A percentile compares a stretch with the other conserved stretches of the same genome.
Evolutionary conservation across 371 early-diverging fungal species (phyloP).

Genomic region (Zancudomyces culisetae): DNA sequence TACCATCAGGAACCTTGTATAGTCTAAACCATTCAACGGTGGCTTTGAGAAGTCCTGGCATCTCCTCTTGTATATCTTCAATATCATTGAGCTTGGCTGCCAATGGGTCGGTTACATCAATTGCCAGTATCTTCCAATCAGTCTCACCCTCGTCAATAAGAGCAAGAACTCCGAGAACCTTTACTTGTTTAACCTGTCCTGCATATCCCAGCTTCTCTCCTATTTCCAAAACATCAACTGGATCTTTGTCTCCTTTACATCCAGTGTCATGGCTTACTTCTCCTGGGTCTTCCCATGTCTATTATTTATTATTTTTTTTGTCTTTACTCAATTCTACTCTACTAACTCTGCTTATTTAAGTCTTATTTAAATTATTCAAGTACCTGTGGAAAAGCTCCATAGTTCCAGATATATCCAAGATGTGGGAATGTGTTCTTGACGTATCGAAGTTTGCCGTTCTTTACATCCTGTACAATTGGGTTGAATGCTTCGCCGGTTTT

Average conservation of each 20-base stretch:
- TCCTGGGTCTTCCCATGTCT: constrained; percentile 97
- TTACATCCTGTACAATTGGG: constrained; percentile 98
- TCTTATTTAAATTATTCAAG: too few species aligned
- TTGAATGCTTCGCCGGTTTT: constrained; percentile 82
- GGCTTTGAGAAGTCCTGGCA: constrained; percentile 87
- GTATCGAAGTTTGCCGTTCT: constrained; percentile 96
- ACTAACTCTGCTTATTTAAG: too few species aligned
- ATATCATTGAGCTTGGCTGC: constrained; percentile 88
- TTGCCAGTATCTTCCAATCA: constrained; percentile 98
- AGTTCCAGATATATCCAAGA: constrained; percentile 99
- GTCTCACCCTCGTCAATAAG: constrained; percentile 98
- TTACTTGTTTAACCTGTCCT: constrained; percentile 97
- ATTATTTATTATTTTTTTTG: neutral
- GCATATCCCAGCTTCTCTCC: constrained; percentile 71
- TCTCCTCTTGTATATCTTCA: constrained; percentile 87
- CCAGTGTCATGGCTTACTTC: constrained; percentile 67
- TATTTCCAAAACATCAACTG: constrained; percentile 96
- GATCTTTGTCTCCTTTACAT: constrained; percentile 93
- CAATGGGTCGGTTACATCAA: constrained; percentile 87
- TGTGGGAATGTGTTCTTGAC: constrained; percentile 99
- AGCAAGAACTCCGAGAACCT: constrained; percentile 94
- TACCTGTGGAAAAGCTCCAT: constrained; percentile 88
- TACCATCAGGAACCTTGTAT: constrained; percentile 99
- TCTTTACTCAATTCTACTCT: too few species aligned
- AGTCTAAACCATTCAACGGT: constrained; percentile 97